Evolutionary conservation across 306 rosid species (phyloP), one percentile per base, ranked within the genome.

Genomic region (Begonia masoniana): DNA sequence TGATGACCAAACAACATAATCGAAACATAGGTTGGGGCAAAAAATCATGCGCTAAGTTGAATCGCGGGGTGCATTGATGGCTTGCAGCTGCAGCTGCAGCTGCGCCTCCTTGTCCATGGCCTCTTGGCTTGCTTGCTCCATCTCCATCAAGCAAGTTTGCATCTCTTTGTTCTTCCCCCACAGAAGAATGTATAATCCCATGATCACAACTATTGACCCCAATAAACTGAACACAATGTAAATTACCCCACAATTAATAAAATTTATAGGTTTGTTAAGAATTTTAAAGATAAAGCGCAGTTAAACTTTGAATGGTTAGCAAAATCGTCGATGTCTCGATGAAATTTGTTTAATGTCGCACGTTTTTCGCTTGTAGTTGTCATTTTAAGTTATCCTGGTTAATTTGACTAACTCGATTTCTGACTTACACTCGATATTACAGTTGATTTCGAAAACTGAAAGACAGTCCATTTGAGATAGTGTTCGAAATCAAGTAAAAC

Each of bases 131-230:
- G 82, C 15, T 9, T 68, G 54, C 67, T 67, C 87, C 41, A 57
- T 79, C 70, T 71, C 73, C 67, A 50, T 16, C 58, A 52, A 63
- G 54, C 63, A 64, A n/a, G 54, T 76, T 73, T 74, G 68, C 81
- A 68, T 74, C 50, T 88, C 97, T 43, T 62, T 74, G 56, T 65
- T 85, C 80, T 88, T 88, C n/a, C 94, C 97, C 94, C 97, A 85
- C 0, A 88, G 83, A 24, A 88, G 87, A 62, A 78, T 74, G 80
- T 88, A 85, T 54, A 85, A 49, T 68, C 97, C 97, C 4, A 80
- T 56, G 59, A 80, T 82, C 62, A 82, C 95, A 61, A 80, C 46
- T n/a, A 80, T 55, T 12, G 95, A 85, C 26, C 97, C 97, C 69
- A 85, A 13, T 67, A 85, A 59, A 60, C 94, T 88, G 64, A 15